These are phyloP conservation scores for Blastobotrys parvus DNA, from an alignment of 805 yeast species.

Conservation along the genomic window DNA sequence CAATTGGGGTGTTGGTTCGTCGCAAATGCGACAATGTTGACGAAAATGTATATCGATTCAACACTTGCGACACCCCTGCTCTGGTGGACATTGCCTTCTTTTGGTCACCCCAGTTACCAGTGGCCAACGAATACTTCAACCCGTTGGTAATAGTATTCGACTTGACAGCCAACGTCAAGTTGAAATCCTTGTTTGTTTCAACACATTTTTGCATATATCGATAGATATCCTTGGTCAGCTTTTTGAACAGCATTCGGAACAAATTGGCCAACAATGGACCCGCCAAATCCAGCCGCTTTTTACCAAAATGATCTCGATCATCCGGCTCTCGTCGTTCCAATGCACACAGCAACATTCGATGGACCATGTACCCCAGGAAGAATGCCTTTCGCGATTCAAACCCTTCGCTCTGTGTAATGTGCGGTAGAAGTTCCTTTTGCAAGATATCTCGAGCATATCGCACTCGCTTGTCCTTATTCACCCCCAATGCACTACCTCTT, in stretches of 20 bases:
- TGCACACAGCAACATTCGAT: constrained; percentile 88
- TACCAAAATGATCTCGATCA: constrained; percentile 99
- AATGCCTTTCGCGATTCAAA: constrained; percentile 95
- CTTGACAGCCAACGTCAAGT: constrained; percentile 91
- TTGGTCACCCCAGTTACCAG: constrained; percentile 99
- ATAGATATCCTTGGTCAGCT: constrained; percentile 91
- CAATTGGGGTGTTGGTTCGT: constrained; percentile 98
- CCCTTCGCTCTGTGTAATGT: constrained; percentile 95
- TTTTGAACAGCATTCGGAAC: constrained; percentile 89
- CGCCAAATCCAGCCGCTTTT: constrained; percentile 95
- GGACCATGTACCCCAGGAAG: constrained; percentile 96
- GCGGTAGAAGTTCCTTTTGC: constrained; percentile 94
- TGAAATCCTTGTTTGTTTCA: constrained; percentile 95
- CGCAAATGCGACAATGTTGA: constrained; percentile 98
- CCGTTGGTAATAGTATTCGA: constrained; percentile 97
- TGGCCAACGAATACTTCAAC: constrained; percentile 92
- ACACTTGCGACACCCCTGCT: constrained; percentile 98
- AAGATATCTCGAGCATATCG: constrained; percentile 95
- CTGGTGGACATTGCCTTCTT: constrained; percentile 98
- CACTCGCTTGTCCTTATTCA: constrained; percentile 94
- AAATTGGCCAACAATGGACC: constrained; percentile 95
- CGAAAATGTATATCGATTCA: constrained; percentile 95
- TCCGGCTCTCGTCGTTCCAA: constrained; percentile 96
- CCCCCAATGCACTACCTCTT: constrained; percentile 95
- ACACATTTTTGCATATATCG: constrained; percentile 99